phyloP scores from a whole-genome alignment of 805 yeast species.

The Cyberlindnera mycetangii region DNA sequence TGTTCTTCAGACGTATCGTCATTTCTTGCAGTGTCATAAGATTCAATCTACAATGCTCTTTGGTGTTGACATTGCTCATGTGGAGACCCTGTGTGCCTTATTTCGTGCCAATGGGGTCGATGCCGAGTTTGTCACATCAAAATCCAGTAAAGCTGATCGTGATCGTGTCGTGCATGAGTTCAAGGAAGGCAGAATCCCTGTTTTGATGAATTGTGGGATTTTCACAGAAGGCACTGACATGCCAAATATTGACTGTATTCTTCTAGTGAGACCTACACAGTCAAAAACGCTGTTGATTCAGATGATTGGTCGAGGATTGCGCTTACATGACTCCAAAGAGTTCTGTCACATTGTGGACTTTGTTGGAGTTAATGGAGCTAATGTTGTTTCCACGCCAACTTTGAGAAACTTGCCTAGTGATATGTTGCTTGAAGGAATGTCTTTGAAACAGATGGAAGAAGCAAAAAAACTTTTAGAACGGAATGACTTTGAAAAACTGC shows the following conservation, averaged over 20 bases:
- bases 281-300: constrained; percentile 72
- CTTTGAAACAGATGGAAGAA: constrained; percentile 32
- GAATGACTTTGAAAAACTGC: constrained; percentile 15
- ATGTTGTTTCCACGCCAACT: constrained; percentile 54
- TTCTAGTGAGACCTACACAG: constrained; percentile 77
- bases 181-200: constrained; percentile 58
- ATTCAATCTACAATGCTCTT: constrained; percentile 70
- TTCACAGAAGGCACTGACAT: constrained; percentile 95
- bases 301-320: constrained; percentile 88
- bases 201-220: constrained; percentile 82
- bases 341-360: constrained; percentile 76
- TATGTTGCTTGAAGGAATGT: constrained; percentile 28
- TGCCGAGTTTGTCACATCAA: constrained; percentile 71
- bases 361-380: constrained; percentile 57
- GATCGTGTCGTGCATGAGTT: constrained; percentile 54
- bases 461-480: constrained; percentile 11
- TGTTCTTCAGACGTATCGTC: constrained; percentile 51
- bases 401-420: constrained; percentile 36
- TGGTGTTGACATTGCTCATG: constrained; percentile 73
- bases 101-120: constrained; percentile 60
- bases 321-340: constrained; percentile 58
- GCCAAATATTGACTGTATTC: constrained; percentile 79
- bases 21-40: constrained; percentile 35
- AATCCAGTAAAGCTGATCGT: constrained; percentile 53
- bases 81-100: constrained; percentile 46